Evolutionary conservation across 495 filamentous ascomycete genomes (phyloP), one percentile per base, ranked within the genome.

Genomic region (Penicillium herquei): DNA sequence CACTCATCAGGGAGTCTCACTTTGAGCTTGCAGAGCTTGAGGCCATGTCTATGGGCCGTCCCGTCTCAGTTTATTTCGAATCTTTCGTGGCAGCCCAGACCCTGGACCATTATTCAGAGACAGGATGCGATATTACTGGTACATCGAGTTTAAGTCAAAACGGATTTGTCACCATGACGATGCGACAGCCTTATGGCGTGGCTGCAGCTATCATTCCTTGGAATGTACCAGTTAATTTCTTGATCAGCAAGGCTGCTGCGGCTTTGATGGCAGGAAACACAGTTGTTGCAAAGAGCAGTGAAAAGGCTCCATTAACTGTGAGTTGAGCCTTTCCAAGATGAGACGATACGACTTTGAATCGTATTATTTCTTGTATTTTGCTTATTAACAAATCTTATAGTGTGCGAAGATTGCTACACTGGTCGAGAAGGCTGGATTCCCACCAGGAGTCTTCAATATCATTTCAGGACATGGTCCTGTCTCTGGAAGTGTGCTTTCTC

Each of bases 401-500:
- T 56, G 32, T 37, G 54, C 54, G 7, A 51, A 51, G 7, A n/a
- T 58, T 11, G 51, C 59, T 30, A 47, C 44, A 3, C 8, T 96
- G 42, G 79, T 94, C 65, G 85, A 84, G 63, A 86, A 93, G 68
- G 90, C 89, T 39, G 91, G 91, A 3, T 94, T 95, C 70, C 91
- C 91, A 35, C 87, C 90, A 3, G 91, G 91, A 6, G 91, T 96
- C 13, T 73, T 95, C 61, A 94, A 96, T 61, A 82, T 96, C 55
- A 73, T 92, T 62, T 91, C 91, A 61, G 91, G 91, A 3, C 54
- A 56, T 14, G 91, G 91, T 51, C 79, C 73, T 39, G 83, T 82
- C 16, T 87, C 89, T 3, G 91, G 91, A 21, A 81, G 84, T 10
- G 87, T 90, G 1, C 80, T 96, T n/a, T 89, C 90, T 16, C 77